Base-by-base conservation (phyloP, 176 grass and related monocot species). In the Avena insularis region DNA sequence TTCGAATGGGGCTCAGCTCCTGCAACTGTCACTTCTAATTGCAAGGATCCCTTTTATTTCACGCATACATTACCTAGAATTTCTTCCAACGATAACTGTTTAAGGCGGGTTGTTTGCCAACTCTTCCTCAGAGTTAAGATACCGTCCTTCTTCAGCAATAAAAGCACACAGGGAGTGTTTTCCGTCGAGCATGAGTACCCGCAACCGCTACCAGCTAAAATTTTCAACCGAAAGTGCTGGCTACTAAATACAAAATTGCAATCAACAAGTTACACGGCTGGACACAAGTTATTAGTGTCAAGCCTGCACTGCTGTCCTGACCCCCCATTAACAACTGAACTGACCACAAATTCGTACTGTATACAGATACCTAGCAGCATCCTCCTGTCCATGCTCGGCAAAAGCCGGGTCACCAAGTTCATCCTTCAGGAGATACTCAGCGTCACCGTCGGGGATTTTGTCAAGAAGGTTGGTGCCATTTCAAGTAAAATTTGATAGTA, bases 351-450 rank as follows among this genome's bases (percentile, higher is more conserved):
- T 66, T 23, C 89, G 25, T 83, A 62, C 17, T 79, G 75, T 48
- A 31, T 83, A 50, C 78, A 95, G 93, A 89, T 95, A 78, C 91
- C 91, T 47, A 95, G 81, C 78, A 95, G 87, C 84, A 91, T 90
- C 53, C 79, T 95, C 29, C 77, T 91, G 67, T 87, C 91, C 62
- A 93, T 95, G 87, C 91, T 95, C 11, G 93, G 93, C 49, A 93
- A 76, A 88, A 90, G 90, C 81, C 89, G 93, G 50, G 91, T 93
- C 78, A 95, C 87, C 16, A 95, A 93, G 58, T 95, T 95, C 68
- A 82, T 93, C 62, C 89, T 95, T 29, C 87, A 91, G 80, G 91
- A 95, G 50, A 90, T 95, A 85, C 81, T 95, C 43, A 91, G 89
- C 53, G 83, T 90, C 43, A 91, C 93, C 17, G 82, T 95, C 14